phyloP scores from a whole-genome alignment of 1,284 basidiomycete genomes.

The Trichosporon coremiiforme region DNA sequence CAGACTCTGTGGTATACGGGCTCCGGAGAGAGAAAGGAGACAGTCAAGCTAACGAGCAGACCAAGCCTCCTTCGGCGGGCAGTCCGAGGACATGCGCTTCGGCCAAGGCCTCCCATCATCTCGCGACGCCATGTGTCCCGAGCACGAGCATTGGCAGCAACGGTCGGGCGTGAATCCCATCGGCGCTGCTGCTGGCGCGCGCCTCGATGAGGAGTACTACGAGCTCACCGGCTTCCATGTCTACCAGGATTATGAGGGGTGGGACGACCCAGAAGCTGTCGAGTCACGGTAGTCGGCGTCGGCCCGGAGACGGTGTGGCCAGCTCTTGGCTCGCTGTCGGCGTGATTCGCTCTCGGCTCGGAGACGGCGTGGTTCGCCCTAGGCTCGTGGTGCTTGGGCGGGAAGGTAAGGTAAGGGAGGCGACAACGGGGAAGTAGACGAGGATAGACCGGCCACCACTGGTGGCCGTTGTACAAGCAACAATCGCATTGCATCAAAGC shows the following conservation, averaged over 20 bases:
- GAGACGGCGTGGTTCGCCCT: no score
- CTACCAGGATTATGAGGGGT: slow-evolving; percentile 22
- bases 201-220: slow-evolving; percentile 30
- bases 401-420: no score
- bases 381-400: no score
- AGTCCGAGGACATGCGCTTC: slow-evolving; percentile 45
- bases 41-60: slow-evolving; percentile 31
- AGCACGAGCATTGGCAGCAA: slow-evolving; percentile 52
- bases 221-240: slow-evolving; percentile 29
- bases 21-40: slow-evolving; percentile 6
- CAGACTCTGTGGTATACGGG: no score
- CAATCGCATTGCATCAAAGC: not conserved
- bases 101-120: slow-evolving; percentile 45
- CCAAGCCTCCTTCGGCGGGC: slow-evolving; percentile 42
- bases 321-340: no score
- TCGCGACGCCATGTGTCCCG: slow-evolving; percentile 43
- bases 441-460: not conserved
- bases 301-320: no score
- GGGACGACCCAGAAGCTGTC: slow-evolving; percentile 25
- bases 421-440: not conserved
- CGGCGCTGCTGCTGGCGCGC: slow-evolving; percentile 31
- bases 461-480: not conserved
- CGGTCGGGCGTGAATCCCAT: slow-evolving; percentile 45
- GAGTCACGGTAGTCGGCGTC: not conserved
- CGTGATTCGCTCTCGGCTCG: no score